phyloP scores from a whole-genome alignment of 495 filamentous ascomycete genomes.

The Penicillium diatomitis region DNA sequence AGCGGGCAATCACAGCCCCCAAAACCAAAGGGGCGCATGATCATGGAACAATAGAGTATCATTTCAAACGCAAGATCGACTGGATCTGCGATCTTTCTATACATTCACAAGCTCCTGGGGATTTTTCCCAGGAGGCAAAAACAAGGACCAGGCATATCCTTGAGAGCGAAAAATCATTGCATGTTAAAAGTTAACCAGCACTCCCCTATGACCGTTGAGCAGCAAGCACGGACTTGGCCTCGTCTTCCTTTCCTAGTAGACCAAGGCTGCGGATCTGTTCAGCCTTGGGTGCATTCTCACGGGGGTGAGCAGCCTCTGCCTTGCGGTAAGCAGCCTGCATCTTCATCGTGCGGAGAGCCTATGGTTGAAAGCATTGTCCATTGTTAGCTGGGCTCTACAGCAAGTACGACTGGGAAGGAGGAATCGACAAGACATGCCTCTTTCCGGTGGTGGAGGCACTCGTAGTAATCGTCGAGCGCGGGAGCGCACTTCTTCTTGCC shows the following conservation, averaged over 20 bases:
- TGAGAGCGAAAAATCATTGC: slow-evolving; percentile 23
- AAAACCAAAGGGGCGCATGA: not conserved
- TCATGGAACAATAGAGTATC: slow-evolving; percentile 20
- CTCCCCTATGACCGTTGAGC: slow-evolving; percentile 19
- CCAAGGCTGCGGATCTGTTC: slow-evolving; percentile 79
- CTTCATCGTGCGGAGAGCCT: slow-evolving; percentile 68
- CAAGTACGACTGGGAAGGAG: not conserved
- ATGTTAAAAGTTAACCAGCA: slow-evolving; percentile 11
- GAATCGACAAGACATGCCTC: slow-evolving; percentile 53
- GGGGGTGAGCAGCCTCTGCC: slow-evolving; percentile 61
- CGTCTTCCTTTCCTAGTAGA: slow-evolving; percentile 70
- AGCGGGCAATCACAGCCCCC: no score
- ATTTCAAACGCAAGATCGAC: slow-evolving; percentile 17
- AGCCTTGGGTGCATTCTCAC: slow-evolving; percentile 64
- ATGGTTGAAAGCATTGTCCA: not conserved
- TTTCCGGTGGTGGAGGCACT: slow-evolving; percentile 96
- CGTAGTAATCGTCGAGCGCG: slow-evolving; percentile 93
- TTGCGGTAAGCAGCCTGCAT: slow-evolving; percentile 85
- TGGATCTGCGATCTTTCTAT: slow-evolving; percentile 32
- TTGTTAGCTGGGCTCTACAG: slow-evolving; percentile 1
- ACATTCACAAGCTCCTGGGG: slow-evolving; percentile 26
- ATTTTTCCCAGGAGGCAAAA: slow-evolving; percentile 15
- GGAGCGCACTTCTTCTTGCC: slow-evolving; percentile 86
- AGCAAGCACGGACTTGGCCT: slow-evolving; percentile 55
- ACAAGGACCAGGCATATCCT: slow-evolving; percentile 23